Evolutionary conservation across 805 yeast genomes (phyloP).

Genomic region (Nakazawaea ernobii): DNA sequence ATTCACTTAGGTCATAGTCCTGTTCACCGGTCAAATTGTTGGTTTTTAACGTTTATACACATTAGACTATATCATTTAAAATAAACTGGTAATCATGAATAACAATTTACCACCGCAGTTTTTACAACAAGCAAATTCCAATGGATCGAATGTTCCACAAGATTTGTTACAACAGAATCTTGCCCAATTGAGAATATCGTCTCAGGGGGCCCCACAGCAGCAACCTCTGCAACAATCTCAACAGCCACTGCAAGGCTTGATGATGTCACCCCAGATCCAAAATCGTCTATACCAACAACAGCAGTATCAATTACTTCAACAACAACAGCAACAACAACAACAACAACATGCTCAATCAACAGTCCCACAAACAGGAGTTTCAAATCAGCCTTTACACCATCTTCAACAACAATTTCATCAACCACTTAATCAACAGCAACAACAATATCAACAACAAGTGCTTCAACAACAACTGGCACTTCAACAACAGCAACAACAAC

Average conservation of each 20-base stretch:
- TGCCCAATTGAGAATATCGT: conserved; percentile 9
- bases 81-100: conserved; percentile 17
- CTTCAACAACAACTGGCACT: not conserved
- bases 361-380: conserved; percentile 1
- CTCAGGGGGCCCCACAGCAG: conserved; percentile 13
- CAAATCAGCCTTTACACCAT: conserved; percentile 10
- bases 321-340: conserved; percentile 14
- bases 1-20: not conserved
- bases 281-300: conserved; percentile 25
- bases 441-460: conserved; percentile 14
- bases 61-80: not conserved
- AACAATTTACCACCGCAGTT: conserved; percentile 12
- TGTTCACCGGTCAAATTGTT: not conserved
- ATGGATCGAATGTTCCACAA: conserved; percentile 7
- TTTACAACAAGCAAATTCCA: conserved; percentile 8
- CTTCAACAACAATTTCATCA: conserved; percentile 11
- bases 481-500: conserved; percentile 15
- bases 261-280: conserved; percentile 30
- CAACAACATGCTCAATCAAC: conserved; percentile 7
- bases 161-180: conserved; percentile 13
- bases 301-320: conserved; percentile 18
- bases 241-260: conserved; percentile 21
- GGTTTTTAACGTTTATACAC: not conserved
- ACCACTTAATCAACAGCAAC: conserved; percentile 11
- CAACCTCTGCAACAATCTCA: conserved; percentile 13